Base-by-base conservation (phyloP, 768 basidiomycete genomes). In the Dentipellis fragilis region DNA sequence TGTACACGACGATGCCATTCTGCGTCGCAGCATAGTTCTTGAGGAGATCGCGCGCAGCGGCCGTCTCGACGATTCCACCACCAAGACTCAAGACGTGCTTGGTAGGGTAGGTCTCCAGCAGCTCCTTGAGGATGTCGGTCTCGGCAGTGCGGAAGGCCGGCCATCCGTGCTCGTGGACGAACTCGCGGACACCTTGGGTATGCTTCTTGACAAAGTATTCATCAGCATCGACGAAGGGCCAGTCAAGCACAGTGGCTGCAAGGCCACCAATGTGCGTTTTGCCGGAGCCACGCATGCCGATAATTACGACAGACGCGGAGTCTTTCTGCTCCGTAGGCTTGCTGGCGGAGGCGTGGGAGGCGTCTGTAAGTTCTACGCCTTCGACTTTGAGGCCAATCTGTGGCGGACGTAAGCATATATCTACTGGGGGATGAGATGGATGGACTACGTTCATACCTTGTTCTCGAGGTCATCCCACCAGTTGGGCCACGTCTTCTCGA, bases 401-500 rank as follows among this genome's bases (percentile, higher is more conserved):
- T 1, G 39, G 22, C 17, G 29, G 38, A 16, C 16, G 17, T 64
- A 14, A 61, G 58, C n/a, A 16, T 54, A 49, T 23, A 22, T 6
- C 29, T 29, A 6, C 6, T 29, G n/a, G n/a, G n/a, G n/a, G n/a
- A 29, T 29, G 29, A 29, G 29, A 6, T 29, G 3, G 29, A 6
- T 29, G 3, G 6, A 55, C 7, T 29, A 6, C 6, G 6, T 29
- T 29, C 73, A 2, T 51, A 89, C 91, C 82, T 96, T 96, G 74
- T 91, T 93, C 67, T 90, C 82, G 22, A 99, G 76, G 69, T 98
- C 96, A 66, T 98, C 96, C 94, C 95, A 99, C 92, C 94, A 99
- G 67, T 93, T 94, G 0, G 96, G 96, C 95, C 95, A 99, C 0
- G 95, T 99, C 80, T 99, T 99, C 71, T 95, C 95, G 35, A 99